A percentile compares a stretch with the other conserved stretches of the same genome.
These are phyloP conservation scores for Alternaria longipes DNA, from an alignment of 2,329 filamentous ascomycete species.

Conservation along the genomic window DNA sequence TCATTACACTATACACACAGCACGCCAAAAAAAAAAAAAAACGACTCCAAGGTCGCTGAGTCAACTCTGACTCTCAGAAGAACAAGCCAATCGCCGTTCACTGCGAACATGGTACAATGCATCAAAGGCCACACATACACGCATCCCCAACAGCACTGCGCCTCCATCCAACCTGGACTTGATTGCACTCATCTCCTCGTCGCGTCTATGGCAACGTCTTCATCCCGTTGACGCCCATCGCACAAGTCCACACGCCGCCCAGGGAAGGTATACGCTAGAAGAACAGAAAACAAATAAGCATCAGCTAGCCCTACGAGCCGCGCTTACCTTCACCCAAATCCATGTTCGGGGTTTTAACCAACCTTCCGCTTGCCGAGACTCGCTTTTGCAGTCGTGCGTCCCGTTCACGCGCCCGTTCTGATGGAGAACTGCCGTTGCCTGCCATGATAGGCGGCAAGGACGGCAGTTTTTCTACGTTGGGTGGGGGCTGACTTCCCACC, in stretches of 20 bases:
- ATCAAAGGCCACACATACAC: neutral
- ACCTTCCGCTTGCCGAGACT: conserved; percentile 52
- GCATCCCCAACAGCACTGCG: neutral
- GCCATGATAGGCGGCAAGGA: conserved; percentile 66
- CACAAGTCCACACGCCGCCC: conserved; percentile 41
- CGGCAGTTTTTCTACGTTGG: conserved; percentile 66
- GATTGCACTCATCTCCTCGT: conserved; percentile 7
- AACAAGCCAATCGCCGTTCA: neutral
- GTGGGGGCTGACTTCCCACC: conserved; percentile 59
- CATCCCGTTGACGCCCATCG: conserved; percentile 44
- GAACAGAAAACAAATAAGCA: conserved; percentile 40
- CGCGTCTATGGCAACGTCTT: conserved; percentile 19
- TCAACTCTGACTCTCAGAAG: neutral
- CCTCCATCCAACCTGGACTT: conserved; percentile 12
- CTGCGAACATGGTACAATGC: conserved; percentile 1
- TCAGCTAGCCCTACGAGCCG: conserved; percentile 38
- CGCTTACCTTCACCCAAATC: conserved; percentile 48
- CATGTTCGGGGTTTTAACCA: conserved; percentile 47
- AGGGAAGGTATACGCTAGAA: conserved; percentile 49
- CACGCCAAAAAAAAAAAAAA: neutral
- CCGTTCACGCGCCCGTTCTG: conserved; percentile 49
- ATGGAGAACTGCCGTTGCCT: conserved; percentile 52
- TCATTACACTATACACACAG: conserved; percentile 19
- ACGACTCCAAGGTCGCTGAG: neutral
- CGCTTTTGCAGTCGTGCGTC: conserved; percentile 52